A percentile compares a stretch with the other conserved stretches of the same genome.
phyloP scores from a whole-genome alignment of 352 stramenopile species.

The Nothophytophthora sp. region DNA sequence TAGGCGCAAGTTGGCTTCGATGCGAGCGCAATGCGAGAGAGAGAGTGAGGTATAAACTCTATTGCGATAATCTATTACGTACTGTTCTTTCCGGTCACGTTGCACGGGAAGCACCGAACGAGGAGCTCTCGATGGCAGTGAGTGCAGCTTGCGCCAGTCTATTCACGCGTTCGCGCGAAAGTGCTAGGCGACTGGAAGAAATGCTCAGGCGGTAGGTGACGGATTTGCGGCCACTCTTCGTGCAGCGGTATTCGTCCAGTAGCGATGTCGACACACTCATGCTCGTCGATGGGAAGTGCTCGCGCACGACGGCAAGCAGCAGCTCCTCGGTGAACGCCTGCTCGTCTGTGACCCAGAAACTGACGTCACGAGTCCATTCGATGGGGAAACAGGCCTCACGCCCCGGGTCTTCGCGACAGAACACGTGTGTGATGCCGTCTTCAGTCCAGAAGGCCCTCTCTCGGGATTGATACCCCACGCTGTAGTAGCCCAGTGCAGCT shows the following conservation, averaged over 20 bases:
- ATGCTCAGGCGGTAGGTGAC: conserved; percentile 65
- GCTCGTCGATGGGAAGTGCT: conserved; percentile 41
- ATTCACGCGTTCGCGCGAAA: conserved; percentile 61
- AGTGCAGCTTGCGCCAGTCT: conserved; percentile 35
- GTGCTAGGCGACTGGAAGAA: conserved; percentile 30
- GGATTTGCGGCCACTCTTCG: conserved; percentile 46
- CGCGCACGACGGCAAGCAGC: conserved; percentile 34
- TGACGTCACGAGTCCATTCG: conserved; percentile 66
- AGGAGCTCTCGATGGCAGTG: conserved; percentile 45
- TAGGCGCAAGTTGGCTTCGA: too few relatives aligned
- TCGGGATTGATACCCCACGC: conserved; percentile 75
- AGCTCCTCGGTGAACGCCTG: conserved; percentile 51
- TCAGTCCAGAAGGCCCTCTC: conserved; percentile 76
- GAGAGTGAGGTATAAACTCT: conserved; percentile 14
- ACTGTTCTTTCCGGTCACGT: conserved; percentile 17
- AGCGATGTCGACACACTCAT: conserved; percentile 38
- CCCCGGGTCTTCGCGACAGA: conserved; percentile 47
- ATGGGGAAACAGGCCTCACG: conserved; percentile 53
- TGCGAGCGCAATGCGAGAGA: too few relatives aligned
- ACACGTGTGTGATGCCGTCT: conserved; percentile 72
- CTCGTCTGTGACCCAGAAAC: conserved; percentile 73
- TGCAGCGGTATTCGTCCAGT: conserved; percentile 65
- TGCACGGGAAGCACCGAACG: conserved; percentile 55
- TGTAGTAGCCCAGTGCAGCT: conserved; percentile 71
- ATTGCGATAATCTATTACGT: conserved; percentile 11